Base-by-base conservation (phyloP, 192 early-diverging fungal genomes). In the Lobosporangium transversale region DNA sequence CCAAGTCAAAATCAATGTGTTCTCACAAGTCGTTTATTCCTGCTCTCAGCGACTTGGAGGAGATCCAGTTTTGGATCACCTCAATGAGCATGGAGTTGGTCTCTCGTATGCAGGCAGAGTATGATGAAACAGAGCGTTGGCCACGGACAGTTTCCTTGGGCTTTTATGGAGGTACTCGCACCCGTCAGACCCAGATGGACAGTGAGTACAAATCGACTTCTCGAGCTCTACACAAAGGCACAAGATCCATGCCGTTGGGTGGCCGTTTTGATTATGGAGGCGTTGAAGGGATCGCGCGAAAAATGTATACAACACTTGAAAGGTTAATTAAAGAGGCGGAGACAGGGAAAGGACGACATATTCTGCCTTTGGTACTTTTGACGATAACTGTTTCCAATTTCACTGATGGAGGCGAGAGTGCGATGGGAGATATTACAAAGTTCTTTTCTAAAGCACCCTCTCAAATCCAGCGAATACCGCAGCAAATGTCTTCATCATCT, bases 1-100 rank as follows among this genome's bases (percentile, higher is more conserved):
- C 67, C 63, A 76, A 76, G 33, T 76, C 73, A 20, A 76, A 76
- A 76, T 76, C 73, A 15, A 76, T 76, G 73, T 56, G 58, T 18
- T 76, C 73, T 11, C 73, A 76, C 59, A 76, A 76, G 40, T 76
- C 73, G 0, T 76, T 76, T 44, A 76, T 76, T 26, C 73, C 73
- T 8, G 73, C 73, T 0, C 23, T 76, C 40, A 58, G 36, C 6
- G 73, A 76, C 52, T 8, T 62, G 53, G 65, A 76, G 21, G 73
- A 76, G 23, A 67, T 76, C 37, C 73, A 76, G 37, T 76, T 67
- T n/a, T 76, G 73, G 73, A 53, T 76, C 8, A 36, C 64, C 1
- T 67, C 64, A 0, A 67, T 61, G 26, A 56, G 73, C 36, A 37
- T 67, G 5, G 73, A 76, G 21, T 17, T 76, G 15, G 73, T 58